Evolutionary conservation across 2,329 filamentous ascomycete genomes (phyloP).

Genomic region (Cadophora gregata): DNA sequence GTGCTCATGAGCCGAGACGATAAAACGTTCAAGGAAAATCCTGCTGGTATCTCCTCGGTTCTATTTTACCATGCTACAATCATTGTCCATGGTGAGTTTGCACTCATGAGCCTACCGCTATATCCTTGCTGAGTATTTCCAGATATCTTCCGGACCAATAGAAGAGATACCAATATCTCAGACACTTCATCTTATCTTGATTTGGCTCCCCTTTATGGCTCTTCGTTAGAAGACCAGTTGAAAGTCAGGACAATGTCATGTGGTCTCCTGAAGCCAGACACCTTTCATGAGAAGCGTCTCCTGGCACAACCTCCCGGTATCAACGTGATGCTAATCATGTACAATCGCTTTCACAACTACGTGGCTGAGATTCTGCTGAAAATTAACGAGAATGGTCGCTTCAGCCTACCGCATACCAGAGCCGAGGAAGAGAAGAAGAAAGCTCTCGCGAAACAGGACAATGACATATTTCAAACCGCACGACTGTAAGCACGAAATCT

Average conservation of each 20-base stretch:
- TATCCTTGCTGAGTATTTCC: background rate
- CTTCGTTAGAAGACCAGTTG: conserved; percentile 55
- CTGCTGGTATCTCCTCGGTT: conserved; percentile 52
- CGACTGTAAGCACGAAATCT: conserved; percentile 54
- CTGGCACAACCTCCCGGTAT: conserved; percentile 74
- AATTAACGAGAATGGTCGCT: conserved; percentile 83
- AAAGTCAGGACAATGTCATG: conserved; percentile 66
- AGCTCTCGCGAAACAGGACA: conserved; percentile 51
- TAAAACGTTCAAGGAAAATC: conserved; percentile 45
- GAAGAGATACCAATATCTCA: conserved; percentile 28
- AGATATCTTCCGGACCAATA: conserved; percentile 50
- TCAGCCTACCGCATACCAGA: conserved; percentile 49
- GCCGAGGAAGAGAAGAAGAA: conserved; percentile 13
- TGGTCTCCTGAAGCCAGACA: conserved; percentile 73
- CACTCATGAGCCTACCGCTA: background rate
- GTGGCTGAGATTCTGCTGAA: conserved; percentile 76
- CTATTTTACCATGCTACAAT: conserved; percentile 57
- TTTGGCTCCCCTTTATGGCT: conserved; percentile 52
- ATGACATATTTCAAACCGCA: conserved; percentile 79
- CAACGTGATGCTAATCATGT: conserved; percentile 73
- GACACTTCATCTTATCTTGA: conserved; percentile 51
- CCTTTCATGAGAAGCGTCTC: conserved; percentile 71
- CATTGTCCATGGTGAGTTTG: conserved; percentile 50
- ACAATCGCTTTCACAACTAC: conserved; percentile 86
- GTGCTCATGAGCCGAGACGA: conserved; percentile 51